Conservation (phyloP, 192 early-diverging fungal species). For the Umbelopsis sp. region DNA sequence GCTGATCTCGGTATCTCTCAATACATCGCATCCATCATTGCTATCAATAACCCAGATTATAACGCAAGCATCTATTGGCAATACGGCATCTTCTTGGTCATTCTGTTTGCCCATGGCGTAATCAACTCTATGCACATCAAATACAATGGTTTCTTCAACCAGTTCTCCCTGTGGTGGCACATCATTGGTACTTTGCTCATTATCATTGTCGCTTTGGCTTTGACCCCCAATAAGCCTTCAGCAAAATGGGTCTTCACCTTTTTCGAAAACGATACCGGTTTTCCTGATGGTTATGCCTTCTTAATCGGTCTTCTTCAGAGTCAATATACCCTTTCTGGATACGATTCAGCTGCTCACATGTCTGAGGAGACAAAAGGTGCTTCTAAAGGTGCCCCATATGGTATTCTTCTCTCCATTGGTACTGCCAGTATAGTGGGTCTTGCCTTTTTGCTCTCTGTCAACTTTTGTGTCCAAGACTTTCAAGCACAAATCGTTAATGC, state of each 20-base stretch:
- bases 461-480: conserved; percentile 50
- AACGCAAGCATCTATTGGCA: conserved; percentile 44
- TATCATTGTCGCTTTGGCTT: conserved; percentile 44
- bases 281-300: conserved; percentile 51
- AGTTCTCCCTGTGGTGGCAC: conserved; percentile 43
- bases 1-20: conserved; percentile 53
- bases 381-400: conserved; percentile 44
- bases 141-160: conserved; percentile 55
- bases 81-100: conserved; percentile 53
- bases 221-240: conserved; percentile 47
- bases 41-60: conserved; percentile 30
- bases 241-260: conserved; percentile 50
- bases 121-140: conserved; percentile 57
- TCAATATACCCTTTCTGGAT: conserved; percentile 61
- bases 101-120: conserved; percentile 50
- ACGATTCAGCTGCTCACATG: conserved; percentile 50
- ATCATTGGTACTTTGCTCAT: conserved; percentile 49
- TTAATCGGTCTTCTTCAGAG: conserved; percentile 53
- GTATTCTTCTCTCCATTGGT: conserved; percentile 51
- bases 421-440: conserved; percentile 46
- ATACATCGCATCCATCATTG: conserved; percentile 46
- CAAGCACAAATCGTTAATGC: conserved; percentile 45
- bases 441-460: conserved; percentile 52
- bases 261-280: conserved; percentile 59
- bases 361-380: conserved; percentile 57